phyloP scores from a whole-genome alignment of 1,139 yeast species.

The Hansenula lynferdii region DNA sequence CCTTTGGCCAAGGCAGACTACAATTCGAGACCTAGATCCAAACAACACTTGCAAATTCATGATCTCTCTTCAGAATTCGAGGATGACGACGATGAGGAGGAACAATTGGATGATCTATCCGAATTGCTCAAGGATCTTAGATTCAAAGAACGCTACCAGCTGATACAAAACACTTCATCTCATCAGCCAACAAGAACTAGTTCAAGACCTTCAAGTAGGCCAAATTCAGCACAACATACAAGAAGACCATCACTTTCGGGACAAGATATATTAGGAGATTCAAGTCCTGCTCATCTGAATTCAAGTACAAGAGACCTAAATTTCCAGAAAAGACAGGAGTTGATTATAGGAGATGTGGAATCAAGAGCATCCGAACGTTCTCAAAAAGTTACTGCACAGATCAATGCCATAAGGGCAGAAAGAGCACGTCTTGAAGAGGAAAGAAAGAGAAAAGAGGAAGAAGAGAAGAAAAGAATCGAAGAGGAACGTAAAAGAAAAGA shows the following conservation, averaged over 20 bases:
- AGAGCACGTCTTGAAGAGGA: slow-evolving; percentile 17
- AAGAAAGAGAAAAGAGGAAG: slow-evolving; percentile 20
- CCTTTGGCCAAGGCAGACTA: slow-evolving; percentile 7
- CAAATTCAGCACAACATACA: slow-evolving; percentile 1
- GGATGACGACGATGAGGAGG: slow-evolving; percentile 4
- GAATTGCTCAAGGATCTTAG: slow-evolving; percentile 18
- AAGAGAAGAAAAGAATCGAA: slow-evolving; percentile 12
- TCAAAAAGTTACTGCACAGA: slow-evolving; percentile 17
- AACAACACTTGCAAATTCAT: background rate
- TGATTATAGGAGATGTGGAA: slow-evolving; percentile 9
- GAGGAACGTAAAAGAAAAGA: slow-evolving; percentile 14
- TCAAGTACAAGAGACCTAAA: slow-evolving; percentile 1
- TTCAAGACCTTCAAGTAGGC: background rate
- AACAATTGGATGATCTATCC: slow-evolving; percentile 11
- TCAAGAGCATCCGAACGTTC: slow-evolving; percentile 15
- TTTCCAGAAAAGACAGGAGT: slow-evolving; percentile 4
- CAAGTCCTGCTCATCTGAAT: too few species aligned
- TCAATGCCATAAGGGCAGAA: slow-evolving; percentile 18
- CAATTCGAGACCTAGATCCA: background rate
- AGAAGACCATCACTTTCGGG: background rate
- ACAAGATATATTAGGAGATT: too few species aligned
- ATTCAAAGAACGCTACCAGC: slow-evolving; percentile 17
- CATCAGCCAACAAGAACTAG: background rate
- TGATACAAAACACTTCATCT: slow-evolving; percentile 5
- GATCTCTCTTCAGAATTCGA: background rate